Evolutionary conservation across 176 grass and related monocot genomes (phyloP).

Genomic region (Oryza glumipatula): DNA sequence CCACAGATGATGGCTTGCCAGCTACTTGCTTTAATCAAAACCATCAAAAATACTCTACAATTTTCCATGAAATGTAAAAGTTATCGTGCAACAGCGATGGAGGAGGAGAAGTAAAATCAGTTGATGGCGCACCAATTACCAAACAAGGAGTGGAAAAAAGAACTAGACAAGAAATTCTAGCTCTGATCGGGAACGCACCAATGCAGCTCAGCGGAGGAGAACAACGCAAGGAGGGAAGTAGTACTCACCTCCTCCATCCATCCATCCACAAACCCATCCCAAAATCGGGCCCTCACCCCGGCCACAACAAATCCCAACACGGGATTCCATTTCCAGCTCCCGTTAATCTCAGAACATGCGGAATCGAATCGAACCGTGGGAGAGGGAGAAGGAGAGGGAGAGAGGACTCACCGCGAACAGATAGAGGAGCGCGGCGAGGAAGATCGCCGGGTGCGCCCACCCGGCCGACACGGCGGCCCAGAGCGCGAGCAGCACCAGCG

Average conservation of each 20-base stretch:
- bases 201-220: constrained; percentile 2
- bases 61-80: constrained; percentile 17
- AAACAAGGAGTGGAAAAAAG: not conserved
- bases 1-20: not conserved
- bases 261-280: not conserved
- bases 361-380: not conserved
- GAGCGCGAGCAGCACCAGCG: constrained; percentile 68
- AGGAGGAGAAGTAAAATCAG: not conserved
- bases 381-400: too few species aligned
- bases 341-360: not conserved
- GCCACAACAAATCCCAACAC: too few species aligned
- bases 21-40: not conserved
- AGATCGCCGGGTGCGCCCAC: constrained; percentile 63
- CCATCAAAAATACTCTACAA: not conserved
- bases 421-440: constrained; percentile 72
- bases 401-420: constrained; percentile 71
- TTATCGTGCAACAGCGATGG: not conserved
- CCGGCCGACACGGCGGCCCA: constrained; percentile 59
- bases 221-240: not conserved
- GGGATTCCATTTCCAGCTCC: not conserved
- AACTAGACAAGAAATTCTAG: not conserved
- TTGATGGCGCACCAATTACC: not conserved
- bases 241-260: not conserved
- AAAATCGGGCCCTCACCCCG: not conserved
- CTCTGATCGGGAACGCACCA: not conserved